Percentiles rank a stretch among this genome's conserved stretches.
Evolutionary conservation across 139 green algal species (phyloP).

Genomic region (Chlorella vulgaris): DNA sequence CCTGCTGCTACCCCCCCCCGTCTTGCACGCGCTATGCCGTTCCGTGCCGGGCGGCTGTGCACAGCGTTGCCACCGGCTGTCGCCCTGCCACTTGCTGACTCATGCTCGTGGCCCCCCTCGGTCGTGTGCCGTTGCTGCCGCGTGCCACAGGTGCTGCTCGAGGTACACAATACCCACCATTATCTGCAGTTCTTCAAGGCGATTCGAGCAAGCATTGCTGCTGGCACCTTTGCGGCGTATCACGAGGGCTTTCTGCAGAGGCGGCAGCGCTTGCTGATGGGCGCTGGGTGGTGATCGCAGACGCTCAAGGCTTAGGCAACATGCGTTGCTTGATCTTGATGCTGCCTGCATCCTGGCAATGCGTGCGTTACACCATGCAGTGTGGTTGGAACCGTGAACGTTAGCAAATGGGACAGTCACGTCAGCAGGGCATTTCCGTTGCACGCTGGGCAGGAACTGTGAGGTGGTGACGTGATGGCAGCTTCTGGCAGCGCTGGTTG

Average conservation of each 20-base stretch:
- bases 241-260: conserved; percentile 42
- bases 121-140: neutral
- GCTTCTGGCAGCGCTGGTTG: no score
- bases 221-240: conserved; percentile 50
- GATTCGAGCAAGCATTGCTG: conserved; percentile 48
- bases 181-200: conserved; percentile 61
- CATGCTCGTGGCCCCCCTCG: neutral
- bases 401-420: no score
- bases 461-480: no score
- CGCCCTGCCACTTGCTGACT: no score
- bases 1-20: neutral
- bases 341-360: no score
- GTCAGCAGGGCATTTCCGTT: no score
- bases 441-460: no score
- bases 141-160: conserved; percentile 73
- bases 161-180: conserved; percentile 78
- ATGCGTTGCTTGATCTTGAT: no score
- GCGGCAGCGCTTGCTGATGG: conserved; percentile 22
- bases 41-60: neutral
- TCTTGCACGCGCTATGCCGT: neutral
- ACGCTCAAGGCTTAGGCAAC: no score
- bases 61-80: no score
- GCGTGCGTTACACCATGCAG: no score
- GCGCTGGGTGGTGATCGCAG: neutral
- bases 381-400: no score